Percentiles rank a stretch among this genome's conserved stretches.
Evolutionary conservation across 2,329 filamentous ascomycete genomes (phyloP).

Genomic region (Fusarium denticulatum): DNA sequence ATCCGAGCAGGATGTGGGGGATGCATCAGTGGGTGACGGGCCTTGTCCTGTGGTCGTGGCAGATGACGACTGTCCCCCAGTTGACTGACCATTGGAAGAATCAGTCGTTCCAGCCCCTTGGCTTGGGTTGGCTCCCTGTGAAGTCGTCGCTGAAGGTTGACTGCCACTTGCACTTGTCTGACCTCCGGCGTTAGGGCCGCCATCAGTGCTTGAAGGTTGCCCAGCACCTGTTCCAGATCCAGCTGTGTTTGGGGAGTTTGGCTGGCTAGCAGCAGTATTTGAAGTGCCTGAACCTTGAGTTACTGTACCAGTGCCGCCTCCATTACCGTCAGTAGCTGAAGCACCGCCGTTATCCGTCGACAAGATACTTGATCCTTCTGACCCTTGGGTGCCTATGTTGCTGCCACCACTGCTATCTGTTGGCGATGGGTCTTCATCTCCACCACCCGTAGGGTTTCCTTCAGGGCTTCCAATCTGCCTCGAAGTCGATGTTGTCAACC

Average conservation of each 20-base stretch:
- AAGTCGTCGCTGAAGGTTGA: not conserved
- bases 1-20: conserved; percentile 2
- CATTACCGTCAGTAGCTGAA: not conserved
- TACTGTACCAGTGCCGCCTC: not conserved
- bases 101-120: not conserved
- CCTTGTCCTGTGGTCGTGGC: not conserved
- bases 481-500: not conserved
- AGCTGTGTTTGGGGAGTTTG: not conserved
- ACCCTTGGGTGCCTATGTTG: not conserved
- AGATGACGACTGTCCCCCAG: not conserved
- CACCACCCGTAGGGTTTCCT: not conserved
- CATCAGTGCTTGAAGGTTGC: not conserved
- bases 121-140: not conserved
- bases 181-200: not conserved
- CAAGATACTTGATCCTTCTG: not conserved
- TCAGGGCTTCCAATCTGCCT: not conserved
- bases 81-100: not conserved
- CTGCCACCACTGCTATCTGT: not conserved
- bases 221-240: not conserved
- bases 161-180: not conserved
- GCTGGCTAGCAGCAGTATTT: not conserved
- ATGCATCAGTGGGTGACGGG: not conserved
- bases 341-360: not conserved
- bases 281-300: not conserved
- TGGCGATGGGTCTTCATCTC: not conserved